These are phyloP conservation scores for Cercospora zeina DNA, from an alignment of 2,329 filamentous ascomycete species.

Conservation along the genomic window DNA sequence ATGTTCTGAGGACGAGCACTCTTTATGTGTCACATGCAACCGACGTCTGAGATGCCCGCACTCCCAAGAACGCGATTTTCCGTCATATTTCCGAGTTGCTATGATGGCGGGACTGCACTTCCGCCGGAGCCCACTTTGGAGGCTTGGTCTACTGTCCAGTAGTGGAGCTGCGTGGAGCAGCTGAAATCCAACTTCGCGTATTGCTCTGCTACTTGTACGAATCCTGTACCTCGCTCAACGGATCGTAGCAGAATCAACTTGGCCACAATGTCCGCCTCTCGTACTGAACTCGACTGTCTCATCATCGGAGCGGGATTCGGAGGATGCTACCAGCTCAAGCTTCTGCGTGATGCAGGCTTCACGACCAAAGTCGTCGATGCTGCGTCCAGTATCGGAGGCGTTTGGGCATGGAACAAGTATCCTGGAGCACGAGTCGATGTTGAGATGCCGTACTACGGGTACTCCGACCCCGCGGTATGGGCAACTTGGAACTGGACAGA, in stretches of 20 bases:
- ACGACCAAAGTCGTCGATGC: constrained; percentile 39
- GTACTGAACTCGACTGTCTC: constrained; percentile 10
- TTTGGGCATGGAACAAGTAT: constrained; percentile 43
- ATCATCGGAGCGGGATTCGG: constrained; percentile 26
- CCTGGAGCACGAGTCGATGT: constrained; percentile 49
- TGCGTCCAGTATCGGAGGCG: constrained; percentile 38
- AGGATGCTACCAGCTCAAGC: constrained; percentile 29
- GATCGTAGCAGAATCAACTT: background rate
- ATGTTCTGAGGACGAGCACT: background rate
- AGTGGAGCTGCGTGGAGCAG: background rate
- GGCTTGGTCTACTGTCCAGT: background rate
- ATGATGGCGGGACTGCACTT: background rate
- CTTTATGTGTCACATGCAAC: background rate
- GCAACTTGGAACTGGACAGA: constrained; percentile 57
- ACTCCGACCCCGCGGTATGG: constrained; percentile 49
- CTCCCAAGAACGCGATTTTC: background rate
- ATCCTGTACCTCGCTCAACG: background rate
- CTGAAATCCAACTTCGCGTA: background rate
- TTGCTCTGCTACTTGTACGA: background rate
- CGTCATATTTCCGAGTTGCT: background rate
- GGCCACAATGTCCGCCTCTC: background rate
- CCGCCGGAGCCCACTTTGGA: background rate
- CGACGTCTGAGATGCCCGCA: background rate
- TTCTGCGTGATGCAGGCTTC: constrained; percentile 37
- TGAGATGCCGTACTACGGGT: constrained; percentile 50